Percentiles rank a stretch among this genome's conserved stretches.
These are phyloP conservation scores for Xylariaceae sp. DNA, from an alignment of 2,329 filamentous ascomycete species.

Conservation along the genomic window DNA sequence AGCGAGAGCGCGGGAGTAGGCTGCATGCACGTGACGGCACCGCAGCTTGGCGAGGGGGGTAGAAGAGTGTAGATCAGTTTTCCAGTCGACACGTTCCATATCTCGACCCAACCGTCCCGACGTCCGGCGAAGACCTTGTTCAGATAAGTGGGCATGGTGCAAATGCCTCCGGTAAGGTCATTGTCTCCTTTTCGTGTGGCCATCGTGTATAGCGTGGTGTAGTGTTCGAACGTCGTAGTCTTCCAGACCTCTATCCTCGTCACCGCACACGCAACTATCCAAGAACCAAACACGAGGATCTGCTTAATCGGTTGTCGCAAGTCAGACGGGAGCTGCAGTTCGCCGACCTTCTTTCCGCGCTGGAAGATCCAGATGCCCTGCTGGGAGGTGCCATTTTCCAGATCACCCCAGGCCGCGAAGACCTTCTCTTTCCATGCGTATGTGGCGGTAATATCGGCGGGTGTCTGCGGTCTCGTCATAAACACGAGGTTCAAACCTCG, in stretches of 20 bases:
- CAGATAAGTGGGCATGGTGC: slow-evolving; percentile 87
- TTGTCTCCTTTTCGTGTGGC: slow-evolving; percentile 54
- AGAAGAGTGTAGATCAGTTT: slow-evolving; percentile 88
- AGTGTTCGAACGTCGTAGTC: slow-evolving; percentile 74
- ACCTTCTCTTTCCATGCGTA: slow-evolving; percentile 81
- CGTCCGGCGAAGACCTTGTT: slow-evolving; percentile 94
- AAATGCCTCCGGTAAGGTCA: slow-evolving; percentile 70
- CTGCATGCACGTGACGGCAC: slow-evolving; percentile 80
- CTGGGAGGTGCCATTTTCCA: slow-evolving; percentile 40
- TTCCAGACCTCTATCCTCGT: slow-evolving; percentile 88
- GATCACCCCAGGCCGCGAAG: slow-evolving; percentile 82
- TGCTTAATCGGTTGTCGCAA: slow-evolving; percentile 67
- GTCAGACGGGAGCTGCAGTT: slow-evolving; percentile 63
- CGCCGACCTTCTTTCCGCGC: slow-evolving; percentile 75
- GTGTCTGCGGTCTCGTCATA: slow-evolving; percentile 85
- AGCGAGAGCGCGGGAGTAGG: slow-evolving; percentile 79
- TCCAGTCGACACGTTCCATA: slow-evolving; percentile 93
- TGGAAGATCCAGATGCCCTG: slow-evolving; percentile 88
- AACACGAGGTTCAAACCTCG: slow-evolving; percentile 89
- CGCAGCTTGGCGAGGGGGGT: slow-evolving; percentile 65
- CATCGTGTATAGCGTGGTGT: slow-evolving; percentile 70
- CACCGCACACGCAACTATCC: slow-evolving; percentile 75
- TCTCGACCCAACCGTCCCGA: slow-evolving; percentile 83
- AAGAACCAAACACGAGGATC: slow-evolving; percentile 79
- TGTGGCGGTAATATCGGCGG: slow-evolving; percentile 78